These are phyloP conservation scores for Gossypium schwendimanii DNA, from an alignment of 441 rosid species.

Conservation along the genomic window DNA sequence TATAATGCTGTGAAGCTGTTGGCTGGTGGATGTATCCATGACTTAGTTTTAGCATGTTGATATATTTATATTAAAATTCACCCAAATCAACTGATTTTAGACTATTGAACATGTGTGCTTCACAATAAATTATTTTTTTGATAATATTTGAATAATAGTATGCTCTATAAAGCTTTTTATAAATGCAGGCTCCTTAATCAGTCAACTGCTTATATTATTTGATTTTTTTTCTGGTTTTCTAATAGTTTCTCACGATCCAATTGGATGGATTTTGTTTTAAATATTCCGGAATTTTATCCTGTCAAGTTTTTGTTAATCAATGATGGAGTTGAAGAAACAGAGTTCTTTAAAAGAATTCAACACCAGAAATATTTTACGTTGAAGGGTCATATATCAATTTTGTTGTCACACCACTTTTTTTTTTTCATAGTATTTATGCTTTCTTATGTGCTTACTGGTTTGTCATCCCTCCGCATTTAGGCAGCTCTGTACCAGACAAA, in stretches of 20 bases:
- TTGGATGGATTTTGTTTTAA: not conserved
- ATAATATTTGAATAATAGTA: not conserved
- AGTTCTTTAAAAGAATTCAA: constrained; percentile 7
- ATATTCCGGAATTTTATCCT: not conserved
- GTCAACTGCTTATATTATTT: not conserved
- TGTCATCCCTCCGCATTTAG: constrained; percentile 33
- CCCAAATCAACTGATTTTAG: not conserved
- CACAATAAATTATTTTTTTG: not conserved
- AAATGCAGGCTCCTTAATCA: not conserved
- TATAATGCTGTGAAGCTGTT: not conserved
- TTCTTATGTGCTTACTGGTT: constrained; percentile 2
- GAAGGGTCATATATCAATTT: not conserved
- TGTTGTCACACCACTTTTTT: not conserved
- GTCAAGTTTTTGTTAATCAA: constrained; percentile 6
- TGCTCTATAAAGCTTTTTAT: not conserved
- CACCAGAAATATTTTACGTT: not conserved
- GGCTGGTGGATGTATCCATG: not conserved
- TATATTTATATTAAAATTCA: not conserved
- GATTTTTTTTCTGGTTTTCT: not conserved
- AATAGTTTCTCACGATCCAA: not conserved
- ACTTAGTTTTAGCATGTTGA: constrained; percentile 1
- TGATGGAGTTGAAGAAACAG: not conserved
- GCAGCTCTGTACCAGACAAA: constrained; percentile 92
- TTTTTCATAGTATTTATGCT: not conserved
- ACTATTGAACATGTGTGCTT: not conserved